These are phyloP conservation scores for Pichia terricola DNA, from an alignment of 1,139 yeast species.

Conservation along the genomic window DNA sequence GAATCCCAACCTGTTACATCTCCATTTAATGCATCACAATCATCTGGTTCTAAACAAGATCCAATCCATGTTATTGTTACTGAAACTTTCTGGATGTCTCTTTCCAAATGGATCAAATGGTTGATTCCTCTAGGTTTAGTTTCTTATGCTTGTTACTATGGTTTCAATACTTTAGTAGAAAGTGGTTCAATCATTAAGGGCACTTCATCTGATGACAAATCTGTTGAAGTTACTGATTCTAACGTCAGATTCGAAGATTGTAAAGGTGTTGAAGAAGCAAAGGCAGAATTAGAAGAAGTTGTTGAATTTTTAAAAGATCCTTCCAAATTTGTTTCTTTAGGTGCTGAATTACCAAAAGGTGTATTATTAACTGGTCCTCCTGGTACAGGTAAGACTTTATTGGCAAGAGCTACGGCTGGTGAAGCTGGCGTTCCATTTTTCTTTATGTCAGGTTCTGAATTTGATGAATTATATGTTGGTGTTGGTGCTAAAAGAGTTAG, in stretches of 20 bases:
- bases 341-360: conserved; percentile 97
- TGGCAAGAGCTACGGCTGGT: conserved; percentile 98
- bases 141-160: conserved; percentile 66
- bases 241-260: conserved; percentile 88
- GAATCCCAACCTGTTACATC: not conserved
- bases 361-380: conserved; percentile 97
- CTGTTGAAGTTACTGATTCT: conserved; percentile 77
- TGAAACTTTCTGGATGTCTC: conserved; percentile 66
- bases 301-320: conserved; percentile 97
- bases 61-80: conserved; percentile 90
- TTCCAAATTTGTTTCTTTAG: conserved; percentile 87
- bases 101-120: conserved; percentile 89
- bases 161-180: conserved; percentile 71
- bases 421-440: conserved; percentile 99
- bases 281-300: conserved; percentile 92
- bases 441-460: conserved; percentile 97
- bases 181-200: conserved; percentile 77
- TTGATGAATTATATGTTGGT: conserved; percentile 96
- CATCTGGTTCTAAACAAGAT: conserved; percentile 31
- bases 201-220: conserved; percentile 62
- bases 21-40: not conserved
- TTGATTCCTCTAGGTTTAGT: conserved; percentile 67
- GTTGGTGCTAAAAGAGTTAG: conserved; percentile 98
- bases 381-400: conserved; percentile 96
- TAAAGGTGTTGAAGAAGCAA: conserved; percentile 97